A percentile compares a stretch with the other conserved stretches of the same genome.
phyloP scores from a whole-genome alignment of 768 basidiomycete genomes.

The Lactarius sanguifluus region DNA sequence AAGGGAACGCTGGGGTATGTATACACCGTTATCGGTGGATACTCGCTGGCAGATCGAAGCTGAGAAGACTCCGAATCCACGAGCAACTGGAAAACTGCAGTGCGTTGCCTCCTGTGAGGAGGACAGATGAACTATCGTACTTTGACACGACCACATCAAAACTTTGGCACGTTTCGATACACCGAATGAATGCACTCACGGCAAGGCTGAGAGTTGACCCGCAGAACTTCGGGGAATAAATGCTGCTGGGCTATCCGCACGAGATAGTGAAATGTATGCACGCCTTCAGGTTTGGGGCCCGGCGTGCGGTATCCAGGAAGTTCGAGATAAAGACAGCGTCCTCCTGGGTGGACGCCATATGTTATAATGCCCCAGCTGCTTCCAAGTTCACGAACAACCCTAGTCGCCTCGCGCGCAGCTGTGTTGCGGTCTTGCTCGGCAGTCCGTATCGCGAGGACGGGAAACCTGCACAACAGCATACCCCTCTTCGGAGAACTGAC shows the following conservation, averaged over 20 bases:
- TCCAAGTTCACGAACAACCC: conserved; percentile 20
- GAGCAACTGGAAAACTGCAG: conserved; percentile 34
- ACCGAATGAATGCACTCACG: conserved; percentile 31
- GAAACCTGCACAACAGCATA: conserved; percentile 39
- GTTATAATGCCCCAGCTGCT: conserved; percentile 36
- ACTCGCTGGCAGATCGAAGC: conserved; percentile 32
- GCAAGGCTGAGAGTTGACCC: conserved; percentile 31
- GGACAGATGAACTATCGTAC: conserved; percentile 40
- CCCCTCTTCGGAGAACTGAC: conserved; percentile 43
- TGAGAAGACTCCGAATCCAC: conserved; percentile 32
- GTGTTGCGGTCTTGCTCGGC: conserved; percentile 30
- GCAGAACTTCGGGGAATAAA: conserved; percentile 34
- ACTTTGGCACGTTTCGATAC: neutral
- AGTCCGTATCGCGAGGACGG: conserved; percentile 26
- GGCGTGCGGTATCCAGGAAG: conserved; percentile 10
- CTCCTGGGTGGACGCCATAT: conserved; percentile 35
- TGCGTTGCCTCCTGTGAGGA: conserved; percentile 40
- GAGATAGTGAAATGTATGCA: conserved; percentile 41
- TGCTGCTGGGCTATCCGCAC: conserved; percentile 31
- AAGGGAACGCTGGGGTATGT: conserved; percentile 41
- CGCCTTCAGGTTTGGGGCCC: conserved; percentile 32
- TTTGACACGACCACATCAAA: conserved; percentile 22
- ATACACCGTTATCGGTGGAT: conserved; percentile 36
- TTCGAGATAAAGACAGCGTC: conserved; percentile 27
- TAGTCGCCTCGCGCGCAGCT: conserved; percentile 23